Conservation (phyloP, 108 stramenopile genomes). For the Cyclostephanos tholiformis region DNA sequence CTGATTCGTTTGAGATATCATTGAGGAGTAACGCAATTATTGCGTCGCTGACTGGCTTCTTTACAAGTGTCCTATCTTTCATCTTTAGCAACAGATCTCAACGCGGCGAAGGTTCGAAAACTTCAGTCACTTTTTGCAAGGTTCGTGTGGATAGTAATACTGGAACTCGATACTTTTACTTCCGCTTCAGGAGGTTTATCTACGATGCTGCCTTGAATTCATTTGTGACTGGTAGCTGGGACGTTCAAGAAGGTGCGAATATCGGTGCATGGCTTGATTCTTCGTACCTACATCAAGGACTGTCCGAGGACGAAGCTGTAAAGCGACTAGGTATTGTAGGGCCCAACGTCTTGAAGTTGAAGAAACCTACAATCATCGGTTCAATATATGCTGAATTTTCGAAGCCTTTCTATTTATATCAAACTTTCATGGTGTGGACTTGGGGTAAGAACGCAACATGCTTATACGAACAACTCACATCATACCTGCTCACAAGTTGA, state of each 20-base stretch:
- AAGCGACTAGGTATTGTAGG: constrained; percentile 45
- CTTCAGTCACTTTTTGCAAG: constrained; percentile 34
- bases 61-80: constrained; percentile 17
- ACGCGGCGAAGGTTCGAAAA: constrained; percentile 7
- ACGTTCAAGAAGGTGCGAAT: constrained; percentile 21
- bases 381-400: constrained; percentile 53
- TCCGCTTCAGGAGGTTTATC: constrained; percentile 53
- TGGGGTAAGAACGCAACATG: constrained; percentile 25
- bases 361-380: constrained; percentile 47
- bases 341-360: constrained; percentile 54
- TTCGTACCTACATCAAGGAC: constrained; percentile 31
- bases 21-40: constrained; percentile 18
- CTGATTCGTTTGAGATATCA: constrained; percentile 11
- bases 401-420: constrained; percentile 71
- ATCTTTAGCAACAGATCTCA: constrained; percentile 36
- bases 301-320: constrained; percentile 45
- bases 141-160: constrained; percentile 35
- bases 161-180: constrained; percentile 51
- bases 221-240: constrained; percentile 44
- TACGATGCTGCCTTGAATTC: constrained; percentile 19
- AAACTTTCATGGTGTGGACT: constrained; percentile 70
- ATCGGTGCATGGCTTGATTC: constrained; percentile 42
- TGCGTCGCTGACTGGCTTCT: constrained; percentile 14
- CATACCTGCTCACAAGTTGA: neutral
- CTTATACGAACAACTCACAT: neutral